Percentiles rank a stretch among this genome's conserved stretches.
Conservation (phyloP, 2,329 filamentous ascomycete species). For the Arthrobotrys megalospora region DNA sequence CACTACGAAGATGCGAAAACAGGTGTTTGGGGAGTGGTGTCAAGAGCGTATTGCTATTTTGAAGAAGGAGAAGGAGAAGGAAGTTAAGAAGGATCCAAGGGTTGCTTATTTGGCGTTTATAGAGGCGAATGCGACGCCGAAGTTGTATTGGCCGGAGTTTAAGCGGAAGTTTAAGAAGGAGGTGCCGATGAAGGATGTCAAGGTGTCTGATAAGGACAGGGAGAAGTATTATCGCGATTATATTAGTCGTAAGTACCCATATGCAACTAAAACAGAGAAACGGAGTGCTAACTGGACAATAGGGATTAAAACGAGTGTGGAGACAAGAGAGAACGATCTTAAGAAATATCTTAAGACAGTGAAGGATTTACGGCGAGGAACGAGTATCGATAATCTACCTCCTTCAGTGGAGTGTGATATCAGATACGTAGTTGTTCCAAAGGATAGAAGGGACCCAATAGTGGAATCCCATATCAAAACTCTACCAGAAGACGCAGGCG, state of each 20-base stretch:
- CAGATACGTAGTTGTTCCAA: conserved; percentile 77
- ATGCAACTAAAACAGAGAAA: background rate
- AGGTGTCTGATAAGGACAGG: conserved; percentile 80
- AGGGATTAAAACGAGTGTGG: conserved; percentile 73
- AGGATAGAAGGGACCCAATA: conserved; percentile 74
- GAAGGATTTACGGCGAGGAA: conserved; percentile 74
- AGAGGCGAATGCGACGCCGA: conserved; percentile 84
- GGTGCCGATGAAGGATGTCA: conserved; percentile 81
- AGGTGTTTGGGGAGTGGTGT: conserved; percentile 88
- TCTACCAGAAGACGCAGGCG: conserved; percentile 74
- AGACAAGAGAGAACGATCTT: conserved; percentile 79
- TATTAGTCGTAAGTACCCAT: conserved; percentile 64
- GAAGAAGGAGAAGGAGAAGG: conserved; percentile 79
- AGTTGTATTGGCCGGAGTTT: conserved; percentile 98
- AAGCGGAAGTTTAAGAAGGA: conserved; percentile 90
- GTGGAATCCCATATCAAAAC: conserved; percentile 78
- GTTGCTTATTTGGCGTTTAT: conserved; percentile 87
- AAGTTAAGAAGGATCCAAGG: conserved; percentile 85
- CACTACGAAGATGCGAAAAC: conserved; percentile 84
- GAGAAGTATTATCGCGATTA: conserved; percentile 86
- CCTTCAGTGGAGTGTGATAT: conserved; percentile 76
- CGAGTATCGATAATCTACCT: conserved; percentile 74
- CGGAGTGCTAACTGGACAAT: conserved; percentile 69
- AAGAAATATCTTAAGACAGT: conserved; percentile 77
- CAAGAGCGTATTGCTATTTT: conserved; percentile 80